Percentiles rank a stretch among this genome's conserved stretches.
These are phyloP conservation scores for Aspergillus sp. DNA, from an alignment of 2,329 filamentous ascomycete species.

Conservation along the genomic window DNA sequence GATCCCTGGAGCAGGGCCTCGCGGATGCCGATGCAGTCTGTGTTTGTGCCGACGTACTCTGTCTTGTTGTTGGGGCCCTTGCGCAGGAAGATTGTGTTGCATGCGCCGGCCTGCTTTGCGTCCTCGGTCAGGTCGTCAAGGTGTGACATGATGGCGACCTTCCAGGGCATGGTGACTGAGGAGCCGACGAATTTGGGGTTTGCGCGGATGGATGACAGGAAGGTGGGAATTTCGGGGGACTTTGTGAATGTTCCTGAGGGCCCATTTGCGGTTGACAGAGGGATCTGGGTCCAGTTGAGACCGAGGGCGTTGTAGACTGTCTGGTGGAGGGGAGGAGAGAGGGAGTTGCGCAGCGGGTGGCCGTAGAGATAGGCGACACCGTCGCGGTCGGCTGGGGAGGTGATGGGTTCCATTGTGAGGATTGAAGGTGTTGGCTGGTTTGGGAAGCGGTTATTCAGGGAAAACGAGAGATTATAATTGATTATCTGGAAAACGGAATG, in stretches of 20 bases:
- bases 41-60: slow-evolving; percentile 72
- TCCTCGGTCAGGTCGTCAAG: slow-evolving; percentile 73
- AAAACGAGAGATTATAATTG: not conserved
- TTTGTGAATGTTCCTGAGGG: slow-evolving; percentile 29
- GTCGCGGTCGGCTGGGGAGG: slow-evolving; percentile 39
- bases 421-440: not conserved
- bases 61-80: slow-evolving; percentile 43
- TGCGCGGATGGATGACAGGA: slow-evolving; percentile 34
- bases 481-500: not conserved
- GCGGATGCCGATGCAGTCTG: slow-evolving; percentile 75
- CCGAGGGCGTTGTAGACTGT: slow-evolving; percentile 54
- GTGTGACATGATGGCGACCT: slow-evolving; percentile 71
- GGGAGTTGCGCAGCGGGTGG: slow-evolving; percentile 56
- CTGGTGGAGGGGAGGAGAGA: slow-evolving; percentile 56
- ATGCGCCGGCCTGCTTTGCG: slow-evolving; percentile 70
- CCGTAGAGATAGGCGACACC: slow-evolving; percentile 58
- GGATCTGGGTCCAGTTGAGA: slow-evolving; percentile 54
- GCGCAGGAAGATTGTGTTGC: slow-evolving; percentile 74
- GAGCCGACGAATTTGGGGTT: slow-evolving; percentile 56
- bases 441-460: not conserved
- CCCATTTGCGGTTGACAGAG: slow-evolving; percentile 39
- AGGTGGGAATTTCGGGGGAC: slow-evolving; percentile 36
- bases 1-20: slow-evolving; percentile 66
- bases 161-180: slow-evolving; percentile 81
- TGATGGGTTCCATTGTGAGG: slow-evolving; percentile 28